Evolutionary conservation across 306 rosid genomes (phyloP).

Genomic region (Lupinus albus): DNA sequence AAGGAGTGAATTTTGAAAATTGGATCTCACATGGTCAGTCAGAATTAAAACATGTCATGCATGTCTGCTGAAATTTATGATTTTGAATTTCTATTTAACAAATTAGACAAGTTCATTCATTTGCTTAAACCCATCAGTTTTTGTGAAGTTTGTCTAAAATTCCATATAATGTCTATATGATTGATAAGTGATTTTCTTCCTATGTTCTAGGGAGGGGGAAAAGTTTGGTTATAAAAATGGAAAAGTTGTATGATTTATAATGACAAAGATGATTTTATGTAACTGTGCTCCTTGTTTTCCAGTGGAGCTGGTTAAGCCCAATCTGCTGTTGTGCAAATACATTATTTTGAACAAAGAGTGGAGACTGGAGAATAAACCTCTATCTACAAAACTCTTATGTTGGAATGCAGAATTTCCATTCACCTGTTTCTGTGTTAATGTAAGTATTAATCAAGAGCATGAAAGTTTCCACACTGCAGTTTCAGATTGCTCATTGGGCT

Average conservation of each 20-base stretch:
- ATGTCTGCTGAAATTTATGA: constrained; percentile 2
- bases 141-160: not conserved
- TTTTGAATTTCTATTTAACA: constrained; percentile 2
- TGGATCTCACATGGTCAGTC: constrained; percentile 2
- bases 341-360: not conserved
- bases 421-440: not conserved
- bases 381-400: constrained; percentile 6
- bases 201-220: not conserved
- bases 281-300: constrained; percentile 7
- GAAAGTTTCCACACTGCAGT: constrained; percentile 25
- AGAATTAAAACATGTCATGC: not conserved
- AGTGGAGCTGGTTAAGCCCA: constrained; percentile 7
- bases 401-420: constrained; percentile 22
- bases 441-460: constrained; percentile 6
- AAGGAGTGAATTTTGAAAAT: not conserved
- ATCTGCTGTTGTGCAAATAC: constrained; percentile 6
- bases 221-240: not conserved
- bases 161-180: not conserved
- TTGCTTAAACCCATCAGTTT: constrained; percentile 14
- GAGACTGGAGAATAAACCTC: not conserved
- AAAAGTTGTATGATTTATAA: not conserved
- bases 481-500: constrained; percentile 15
- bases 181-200: not conserved
- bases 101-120: constrained; percentile 4
- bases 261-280: constrained; percentile 13